A percentile compares a stretch with the other conserved stretches of the same genome.
Evolutionary conservation across 768 basidiomycete genomes (phyloP).

Genomic region (Kwoniella mangroviensis): DNA sequence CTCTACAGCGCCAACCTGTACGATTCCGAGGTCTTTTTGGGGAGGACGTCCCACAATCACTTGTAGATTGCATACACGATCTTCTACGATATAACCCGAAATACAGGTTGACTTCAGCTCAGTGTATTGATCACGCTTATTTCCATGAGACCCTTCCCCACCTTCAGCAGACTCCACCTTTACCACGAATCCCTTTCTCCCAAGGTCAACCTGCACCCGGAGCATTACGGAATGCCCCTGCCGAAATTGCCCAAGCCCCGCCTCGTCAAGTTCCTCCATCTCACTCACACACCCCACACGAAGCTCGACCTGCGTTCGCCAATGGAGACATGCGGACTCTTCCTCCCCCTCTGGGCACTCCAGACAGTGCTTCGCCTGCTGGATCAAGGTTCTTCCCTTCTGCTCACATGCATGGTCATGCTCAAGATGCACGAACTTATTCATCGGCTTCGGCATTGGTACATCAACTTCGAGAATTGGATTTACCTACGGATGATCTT

Average conservation of each 20-base stretch:
- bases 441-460: conserved; percentile 51
- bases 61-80: conserved; percentile 90
- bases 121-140: conserved; percentile 89
- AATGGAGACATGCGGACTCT: conserved; percentile 52
- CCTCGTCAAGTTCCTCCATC: conserved; percentile 46
- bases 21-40: conserved; percentile 72
- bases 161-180: conserved; percentile 53
- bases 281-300: conserved; percentile 49
- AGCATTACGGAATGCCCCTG: conserved; percentile 8
- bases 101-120: conserved; percentile 77
- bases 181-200: conserved; percentile 54
- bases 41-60: conserved; percentile 71
- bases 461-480: conserved; percentile 57
- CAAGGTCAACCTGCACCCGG: conserved; percentile 50
- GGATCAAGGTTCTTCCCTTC: conserved; percentile 42
- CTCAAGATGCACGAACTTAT: conserved; percentile 54
- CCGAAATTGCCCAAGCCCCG: conserved; percentile 35
- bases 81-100: conserved; percentile 91
- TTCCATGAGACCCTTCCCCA: conserved; percentile 69
- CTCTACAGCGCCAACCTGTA: conserved; percentile 56
- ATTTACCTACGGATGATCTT: conserved; percentile 57
- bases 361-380: conserved; percentile 30
- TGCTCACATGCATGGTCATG: conserved; percentile 60
- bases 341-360: conserved; percentile 47
- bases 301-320: conserved; percentile 49